Conservation (phyloP, 1,284 basidiomycete genomes). For the Bothia castanella region DNA sequence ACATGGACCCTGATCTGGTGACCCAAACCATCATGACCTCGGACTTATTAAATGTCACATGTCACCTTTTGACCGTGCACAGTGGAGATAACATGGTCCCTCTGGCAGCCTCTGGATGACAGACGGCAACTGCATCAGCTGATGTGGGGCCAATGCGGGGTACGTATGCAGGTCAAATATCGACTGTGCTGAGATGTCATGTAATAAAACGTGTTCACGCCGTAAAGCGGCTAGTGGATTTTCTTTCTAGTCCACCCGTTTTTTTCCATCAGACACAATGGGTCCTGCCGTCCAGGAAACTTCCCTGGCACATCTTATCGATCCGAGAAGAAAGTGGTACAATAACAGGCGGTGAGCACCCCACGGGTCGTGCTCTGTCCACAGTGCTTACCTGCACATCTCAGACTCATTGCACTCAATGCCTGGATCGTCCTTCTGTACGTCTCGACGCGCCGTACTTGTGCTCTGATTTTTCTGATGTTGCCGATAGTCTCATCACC, state of each 20-base stretch:
- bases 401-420: constrained; percentile 60
- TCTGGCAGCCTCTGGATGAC: no score
- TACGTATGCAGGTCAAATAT: no score
- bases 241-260: no score
- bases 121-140: no score
- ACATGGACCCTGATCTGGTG: no score
- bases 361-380: not conserved
- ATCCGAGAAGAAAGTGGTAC: constrained; percentile 39
- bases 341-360: constrained; percentile 17
- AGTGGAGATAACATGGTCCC: no score
- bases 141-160: no score
- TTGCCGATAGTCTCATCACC: constrained; percentile 55
- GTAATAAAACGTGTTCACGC: no score
- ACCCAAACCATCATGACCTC: no score
- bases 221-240: not conserved
- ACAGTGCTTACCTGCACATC: constrained; percentile 4
- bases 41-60: no score
- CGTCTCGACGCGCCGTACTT: constrained; percentile 19
- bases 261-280: not conserved
- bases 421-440: constrained; percentile 67
- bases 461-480: constrained; percentile 1
- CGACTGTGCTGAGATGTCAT: no score
- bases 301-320: constrained; percentile 53
- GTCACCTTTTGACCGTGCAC: no score
- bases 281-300: constrained; percentile 25